phyloP scores from a whole-genome alignment of 148 eudicot genomes.

The Suaeda aralocaspica region DNA sequence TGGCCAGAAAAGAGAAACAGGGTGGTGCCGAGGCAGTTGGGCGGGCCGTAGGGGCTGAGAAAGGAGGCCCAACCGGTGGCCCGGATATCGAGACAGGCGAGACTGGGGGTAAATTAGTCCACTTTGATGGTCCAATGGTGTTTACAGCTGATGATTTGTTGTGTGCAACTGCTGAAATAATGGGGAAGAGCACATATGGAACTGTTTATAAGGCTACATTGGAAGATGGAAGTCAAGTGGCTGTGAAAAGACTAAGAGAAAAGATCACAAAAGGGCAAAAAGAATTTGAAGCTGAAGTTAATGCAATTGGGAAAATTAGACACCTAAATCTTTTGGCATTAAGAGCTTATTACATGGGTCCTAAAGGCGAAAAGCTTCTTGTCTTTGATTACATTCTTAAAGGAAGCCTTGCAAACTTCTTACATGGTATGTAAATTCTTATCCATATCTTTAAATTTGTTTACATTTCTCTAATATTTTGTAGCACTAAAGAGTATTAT shows the following conservation, averaged over 20 bases:
- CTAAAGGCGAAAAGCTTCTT: slow-evolving; percentile 93
- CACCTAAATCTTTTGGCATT: slow-evolving; percentile 82
- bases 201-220: slow-evolving; percentile 85
- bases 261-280: slow-evolving; percentile 68
- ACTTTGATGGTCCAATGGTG: slow-evolving; percentile 72
- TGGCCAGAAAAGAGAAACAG: slow-evolving; percentile 29
- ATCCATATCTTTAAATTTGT: background rate
- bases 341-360: slow-evolving; percentile 87
- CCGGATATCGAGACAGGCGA: slow-evolving; percentile 52
- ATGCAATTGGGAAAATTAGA: slow-evolving; percentile 66
- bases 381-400: slow-evolving; percentile 82
- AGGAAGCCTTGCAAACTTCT: slow-evolving; percentile 71
- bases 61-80: slow-evolving; percentile 40
- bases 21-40: slow-evolving; percentile 16
- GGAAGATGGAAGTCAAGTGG: slow-evolving; percentile 80
- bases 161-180: slow-evolving; percentile 90
- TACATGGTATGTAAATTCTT: slow-evolving; percentile 55
- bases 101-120: slow-evolving; percentile 77
- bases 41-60: slow-evolving; percentile 37
- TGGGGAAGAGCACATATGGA: slow-evolving; percentile 94
- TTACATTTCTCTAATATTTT: too few relatives aligned
- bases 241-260: slow-evolving; percentile 79
- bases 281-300: slow-evolving; percentile 83
- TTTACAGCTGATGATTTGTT: slow-evolving; percentile 86
- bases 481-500: too few relatives aligned